These are phyloP conservation scores for Penicillium macrosclerotiorum DNA, from an alignment of 495 filamentous ascomycete species.

Conservation along the genomic window DNA sequence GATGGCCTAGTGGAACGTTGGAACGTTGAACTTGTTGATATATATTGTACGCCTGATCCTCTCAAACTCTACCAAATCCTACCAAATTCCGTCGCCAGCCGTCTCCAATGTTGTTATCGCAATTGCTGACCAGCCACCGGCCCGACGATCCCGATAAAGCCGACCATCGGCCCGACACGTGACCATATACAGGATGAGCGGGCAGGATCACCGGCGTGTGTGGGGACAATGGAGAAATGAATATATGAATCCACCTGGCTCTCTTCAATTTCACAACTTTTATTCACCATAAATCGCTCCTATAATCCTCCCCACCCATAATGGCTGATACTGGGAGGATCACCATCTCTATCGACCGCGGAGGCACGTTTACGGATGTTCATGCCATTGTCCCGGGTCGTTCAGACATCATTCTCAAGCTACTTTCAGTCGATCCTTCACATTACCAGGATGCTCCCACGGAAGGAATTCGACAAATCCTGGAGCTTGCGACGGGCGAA, in stretches of 20 bases:
- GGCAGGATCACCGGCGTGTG: not conserved
- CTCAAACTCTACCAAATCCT: too few relatives aligned
- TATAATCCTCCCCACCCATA: not conserved
- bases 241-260: conserved; percentile 3
- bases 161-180: conserved; percentile 35
- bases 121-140: conserved; percentile 16
- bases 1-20: too few relatives aligned
- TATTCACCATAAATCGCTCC: not conserved
- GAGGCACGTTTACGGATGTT: conserved; percentile 67
- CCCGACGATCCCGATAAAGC: conserved; percentile 18
- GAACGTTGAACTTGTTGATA: too few relatives aligned
- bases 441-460: conserved; percentile 89
- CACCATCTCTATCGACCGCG: conserved; percentile 51
- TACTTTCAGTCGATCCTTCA: conserved; percentile 84
- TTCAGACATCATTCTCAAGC: conserved; percentile 79
- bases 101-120: too few relatives aligned
- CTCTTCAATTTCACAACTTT: not conserved
- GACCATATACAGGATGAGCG: conserved; percentile 13
- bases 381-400: conserved; percentile 52
- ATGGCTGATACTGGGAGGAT: conserved; percentile 38
- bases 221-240: not conserved
- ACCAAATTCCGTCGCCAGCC: too few relatives aligned
- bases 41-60: too few relatives aligned
- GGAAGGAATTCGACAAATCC: conserved; percentile 86
- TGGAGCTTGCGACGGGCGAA: conserved; percentile 73